Evolutionary conservation across 331 rosid species (phyloP), one percentile per base, ranked within the genome.

Genomic region (Pyracantha coccinea): DNA sequence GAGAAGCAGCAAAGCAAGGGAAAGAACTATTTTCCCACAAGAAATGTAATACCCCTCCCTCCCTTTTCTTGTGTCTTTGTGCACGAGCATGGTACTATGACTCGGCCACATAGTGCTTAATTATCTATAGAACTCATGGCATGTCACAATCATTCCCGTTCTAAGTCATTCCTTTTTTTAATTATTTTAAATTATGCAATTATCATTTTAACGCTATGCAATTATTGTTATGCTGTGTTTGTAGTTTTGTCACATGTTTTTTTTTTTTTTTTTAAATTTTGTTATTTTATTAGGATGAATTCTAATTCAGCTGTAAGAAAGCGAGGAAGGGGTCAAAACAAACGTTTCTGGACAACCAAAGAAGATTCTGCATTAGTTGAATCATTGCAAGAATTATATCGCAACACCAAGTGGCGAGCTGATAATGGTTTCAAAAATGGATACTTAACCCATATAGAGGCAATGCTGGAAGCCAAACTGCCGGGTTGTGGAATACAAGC

Each of bases 1-100:
- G 91, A 79, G 95, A 91, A 86, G 90, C 94, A 58, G 77, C 86
- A 47, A 91, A 91, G 79, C 86, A 80, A 77, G 97, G 95, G 38
- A 84, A 91, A 78, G 85, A 81, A 32, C 96, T 96, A 20, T 86
- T 87, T 78, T 91, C 79, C 86, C 76, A 88, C 52, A 84, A 89
- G 78, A 86, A 89, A 77, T 89, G 95, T 88, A 85, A 69, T 12
- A 4, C 27, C 21, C 33, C 29, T 52, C 47, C 65, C 31, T 76
- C 32, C 58, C 50, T 47, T 8, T 24, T 24, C 53, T 47, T 52
- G 4, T 73, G 35, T 19, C 9, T 14, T 15, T 50, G 55, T 8
- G 11, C 6, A 0, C 24, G 3, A 4, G 15, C 31, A 10, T 31
- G 65, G 13, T 32, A 54, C 66, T 54, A 21, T 12, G 31, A 71